Conservation (phyloP, 2,329 filamentous ascomycete genomes). For the Clonostachys rhizophaga region DNA sequence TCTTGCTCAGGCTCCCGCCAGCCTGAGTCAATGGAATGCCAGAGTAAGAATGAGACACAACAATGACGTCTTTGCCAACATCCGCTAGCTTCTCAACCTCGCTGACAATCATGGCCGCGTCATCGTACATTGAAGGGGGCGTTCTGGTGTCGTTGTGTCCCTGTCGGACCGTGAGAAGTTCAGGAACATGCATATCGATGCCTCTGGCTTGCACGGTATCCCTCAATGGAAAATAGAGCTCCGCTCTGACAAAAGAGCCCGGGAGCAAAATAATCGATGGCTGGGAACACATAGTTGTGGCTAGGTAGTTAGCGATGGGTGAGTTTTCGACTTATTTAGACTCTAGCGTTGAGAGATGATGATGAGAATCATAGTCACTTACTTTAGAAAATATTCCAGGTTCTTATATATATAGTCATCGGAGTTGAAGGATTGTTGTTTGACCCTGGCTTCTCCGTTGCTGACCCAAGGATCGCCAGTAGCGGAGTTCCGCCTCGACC, state of each 20-base stretch:
- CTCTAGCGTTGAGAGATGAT: too few species aligned
- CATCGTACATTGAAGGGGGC: slow-evolving; percentile 20
- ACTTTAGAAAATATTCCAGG: too few species aligned
- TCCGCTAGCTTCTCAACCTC: slow-evolving; percentile 26
- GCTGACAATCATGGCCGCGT: slow-evolving; percentile 22
- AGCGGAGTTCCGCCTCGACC: too few species aligned
- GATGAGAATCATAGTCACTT: too few species aligned
- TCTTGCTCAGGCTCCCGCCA: slow-evolving; percentile 22
- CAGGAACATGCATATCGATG: neutral
- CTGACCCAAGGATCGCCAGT: too few species aligned
- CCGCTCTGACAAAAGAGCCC: neutral
- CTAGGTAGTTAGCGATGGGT: too few species aligned
- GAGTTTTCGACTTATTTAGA: too few species aligned
- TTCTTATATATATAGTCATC: too few species aligned
- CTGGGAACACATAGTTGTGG: too few species aligned
- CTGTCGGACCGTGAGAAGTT: neutral
- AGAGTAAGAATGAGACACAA: slow-evolving; percentile 3
- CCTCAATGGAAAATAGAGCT: neutral
- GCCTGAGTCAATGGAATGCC: slow-evolving; percentile 12
- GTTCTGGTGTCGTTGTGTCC: neutral
- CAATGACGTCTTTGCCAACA: slow-evolving; percentile 6
- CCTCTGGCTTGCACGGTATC: neutral
- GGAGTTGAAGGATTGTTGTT: too few species aligned
- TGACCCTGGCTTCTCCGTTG: too few species aligned
- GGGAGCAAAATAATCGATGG: neutral